These are phyloP conservation scores for Clarireedia paspali DNA, from an alignment of 2,329 filamentous ascomycete genomes.

Conservation along the genomic window DNA sequence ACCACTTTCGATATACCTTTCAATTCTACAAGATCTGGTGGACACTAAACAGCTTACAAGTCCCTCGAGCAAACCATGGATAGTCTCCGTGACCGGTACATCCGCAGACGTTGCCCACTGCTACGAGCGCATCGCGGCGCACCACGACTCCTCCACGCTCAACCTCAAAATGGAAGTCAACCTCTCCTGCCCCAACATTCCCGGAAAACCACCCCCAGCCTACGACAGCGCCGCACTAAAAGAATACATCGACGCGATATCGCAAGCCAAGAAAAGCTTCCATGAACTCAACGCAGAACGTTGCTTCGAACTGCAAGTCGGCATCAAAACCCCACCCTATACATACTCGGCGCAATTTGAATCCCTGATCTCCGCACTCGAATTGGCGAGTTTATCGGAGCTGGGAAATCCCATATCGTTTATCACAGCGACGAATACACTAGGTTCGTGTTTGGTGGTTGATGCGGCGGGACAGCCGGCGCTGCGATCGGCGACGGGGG, in stretches of 20 bases:
- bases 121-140: slow-evolving; percentile 38
- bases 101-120: slow-evolving; percentile 48
- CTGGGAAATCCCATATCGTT: slow-evolving; percentile 47
- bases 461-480: slow-evolving; percentile 28
- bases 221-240: slow-evolving; percentile 48
- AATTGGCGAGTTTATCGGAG: slow-evolving; percentile 4
- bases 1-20: slow-evolving; percentile 50
- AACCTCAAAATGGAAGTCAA: slow-evolving; percentile 61
- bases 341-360: slow-evolving; percentile 61
- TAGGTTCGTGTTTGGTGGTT: slow-evolving; percentile 60
- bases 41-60: slow-evolving; percentile 10
- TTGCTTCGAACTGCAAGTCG: slow-evolving; percentile 32
- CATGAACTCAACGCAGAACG: too few species aligned
- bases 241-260: slow-evolving; percentile 41
- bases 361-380: slow-evolving; percentile 45
- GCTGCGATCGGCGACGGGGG: slow-evolving; percentile 43
- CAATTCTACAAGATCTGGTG: slow-evolving; percentile 43
- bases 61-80: slow-evolving; percentile 46
- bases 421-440: slow-evolving; percentile 67
- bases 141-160: slow-evolving; percentile 20
- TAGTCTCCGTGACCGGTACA: slow-evolving; percentile 64
- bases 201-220: slow-evolving; percentile 59
- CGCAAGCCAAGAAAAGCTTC: background rate
- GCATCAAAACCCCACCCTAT: slow-evolving; percentile 71
- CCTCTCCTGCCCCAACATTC: slow-evolving; percentile 71